phyloP scores from a whole-genome alignment of 2,329 filamentous ascomycete genomes.

The Neurospora sp. region DNA sequence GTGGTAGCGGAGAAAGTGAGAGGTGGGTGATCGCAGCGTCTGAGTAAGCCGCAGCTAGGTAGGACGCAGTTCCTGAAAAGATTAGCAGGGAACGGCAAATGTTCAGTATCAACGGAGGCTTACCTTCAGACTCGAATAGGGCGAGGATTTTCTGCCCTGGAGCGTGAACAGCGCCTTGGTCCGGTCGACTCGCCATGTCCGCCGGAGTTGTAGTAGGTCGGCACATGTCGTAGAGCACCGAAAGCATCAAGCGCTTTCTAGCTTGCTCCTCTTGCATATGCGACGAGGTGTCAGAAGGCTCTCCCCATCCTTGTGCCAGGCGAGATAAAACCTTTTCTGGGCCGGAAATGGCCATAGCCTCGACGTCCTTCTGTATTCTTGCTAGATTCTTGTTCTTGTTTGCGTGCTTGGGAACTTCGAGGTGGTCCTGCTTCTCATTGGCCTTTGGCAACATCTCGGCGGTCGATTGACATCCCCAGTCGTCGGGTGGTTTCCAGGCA shows the following conservation, averaged over 20 bases:
- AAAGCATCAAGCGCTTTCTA: constrained; percentile 26
- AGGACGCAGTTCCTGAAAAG: constrained; percentile 36
- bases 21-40: constrained; percentile 35
- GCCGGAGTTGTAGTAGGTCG: constrained; percentile 9
- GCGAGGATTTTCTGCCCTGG: constrained; percentile 32
- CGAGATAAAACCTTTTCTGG: constrained; percentile 42
- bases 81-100: constrained; percentile 21
- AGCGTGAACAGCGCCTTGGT: neutral
- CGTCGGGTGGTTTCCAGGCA: constrained; percentile 35
- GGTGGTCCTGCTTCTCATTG: neutral
- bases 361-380: constrained; percentile 41
- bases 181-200: constrained; percentile 5
- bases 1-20: constrained; percentile 31
- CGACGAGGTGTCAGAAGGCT: constrained; percentile 31
- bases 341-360: constrained; percentile 44
- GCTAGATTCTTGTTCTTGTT: constrained; percentile 21
- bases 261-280: constrained; percentile 40
- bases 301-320: constrained; percentile 41
- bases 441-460: constrained; percentile 14
- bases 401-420: neutral
- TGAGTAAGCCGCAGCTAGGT: constrained; percentile 35
- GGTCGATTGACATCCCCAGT: constrained; percentile 29
- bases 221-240: constrained; percentile 35
- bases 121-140: constrained; percentile 43
- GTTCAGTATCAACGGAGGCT: constrained; percentile 13